Percentiles rank a stretch among this genome's conserved stretches.
These are phyloP conservation scores for Acrocalymma vagum DNA, from an alignment of 2,329 filamentous ascomycete genomes.

Conservation along the genomic window DNA sequence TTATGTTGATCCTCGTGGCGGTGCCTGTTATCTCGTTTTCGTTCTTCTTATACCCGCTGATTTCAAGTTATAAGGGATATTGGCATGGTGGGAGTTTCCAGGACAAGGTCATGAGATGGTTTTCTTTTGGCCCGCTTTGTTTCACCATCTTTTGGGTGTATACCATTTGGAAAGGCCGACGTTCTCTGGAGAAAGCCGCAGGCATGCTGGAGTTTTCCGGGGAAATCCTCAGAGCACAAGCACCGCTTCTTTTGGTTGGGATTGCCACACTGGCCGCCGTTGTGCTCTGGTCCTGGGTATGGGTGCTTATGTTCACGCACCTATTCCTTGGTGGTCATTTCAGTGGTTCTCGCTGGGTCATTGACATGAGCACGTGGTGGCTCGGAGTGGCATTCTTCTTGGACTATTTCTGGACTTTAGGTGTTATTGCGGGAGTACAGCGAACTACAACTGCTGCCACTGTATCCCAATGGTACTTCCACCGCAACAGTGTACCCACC, in stretches of 20 bases:
- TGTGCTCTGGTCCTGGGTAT: constrained; percentile 92
- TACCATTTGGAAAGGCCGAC: constrained; percentile 80
- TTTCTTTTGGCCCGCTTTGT: constrained; percentile 77
- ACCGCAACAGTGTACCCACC: constrained; percentile 81
- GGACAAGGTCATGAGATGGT: constrained; percentile 88
- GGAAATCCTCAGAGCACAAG: constrained; percentile 84
- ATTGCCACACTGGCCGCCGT: constrained; percentile 78
- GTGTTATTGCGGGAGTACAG: constrained; percentile 87
- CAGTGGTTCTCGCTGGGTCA: constrained; percentile 73
- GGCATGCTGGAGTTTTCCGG: constrained; percentile 92
- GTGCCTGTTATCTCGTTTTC: constrained; percentile 88
- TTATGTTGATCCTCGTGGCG: constrained; percentile 80
- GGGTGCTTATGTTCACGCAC: constrained; percentile 95
- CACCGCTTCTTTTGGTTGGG: constrained; percentile 83
- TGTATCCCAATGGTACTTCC: constrained; percentile 99
- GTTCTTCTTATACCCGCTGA: constrained; percentile 89
- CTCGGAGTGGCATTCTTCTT: constrained; percentile 90
- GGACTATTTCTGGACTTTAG: constrained; percentile 94
- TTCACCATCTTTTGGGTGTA: constrained; percentile 83
- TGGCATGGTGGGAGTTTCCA: constrained; percentile 82
- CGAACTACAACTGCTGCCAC: constrained; percentile 92
- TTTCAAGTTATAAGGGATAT: constrained; percentile 84
- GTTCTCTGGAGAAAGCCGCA: constrained; percentile 82
- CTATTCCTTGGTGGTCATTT: constrained; percentile 94
- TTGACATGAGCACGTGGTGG: constrained; percentile 93